These are phyloP conservation scores for Fusarium cicatricum DNA, from an alignment of 2,329 filamentous ascomycete species.

Conservation along the genomic window DNA sequence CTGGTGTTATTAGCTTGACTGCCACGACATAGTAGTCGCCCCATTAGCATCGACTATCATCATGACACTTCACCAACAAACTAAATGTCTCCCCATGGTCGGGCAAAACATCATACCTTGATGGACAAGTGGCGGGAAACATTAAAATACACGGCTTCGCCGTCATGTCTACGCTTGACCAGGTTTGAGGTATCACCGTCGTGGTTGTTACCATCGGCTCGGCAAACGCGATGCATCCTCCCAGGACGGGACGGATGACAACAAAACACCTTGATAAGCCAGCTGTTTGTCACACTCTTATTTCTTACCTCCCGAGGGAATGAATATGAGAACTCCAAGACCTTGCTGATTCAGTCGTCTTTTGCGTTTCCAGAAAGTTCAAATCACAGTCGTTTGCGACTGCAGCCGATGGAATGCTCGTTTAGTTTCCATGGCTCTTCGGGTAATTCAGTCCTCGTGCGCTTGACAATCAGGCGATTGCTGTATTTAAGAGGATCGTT, in stretches of 20 bases:
- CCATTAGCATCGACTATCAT: neutral
- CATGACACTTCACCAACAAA: neutral
- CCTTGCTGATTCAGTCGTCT: neutral
- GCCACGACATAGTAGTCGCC: neutral
- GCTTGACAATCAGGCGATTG: constrained; percentile 16
- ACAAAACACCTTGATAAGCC: constrained; percentile 34
- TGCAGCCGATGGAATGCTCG: constrained; percentile 13
- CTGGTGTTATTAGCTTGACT: no score
- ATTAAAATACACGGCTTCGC: neutral
- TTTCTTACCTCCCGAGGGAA: neutral
- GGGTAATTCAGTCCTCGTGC: constrained; percentile 4
- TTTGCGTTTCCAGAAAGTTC: neutral
- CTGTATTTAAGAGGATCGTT: neutral
- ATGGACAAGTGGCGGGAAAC: constrained; percentile 3
- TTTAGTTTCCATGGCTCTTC: neutral
- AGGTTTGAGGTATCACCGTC: constrained; percentile 6
- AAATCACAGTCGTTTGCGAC: constrained; percentile 20
- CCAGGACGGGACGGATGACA: constrained; percentile 17
- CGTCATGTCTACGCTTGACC: neutral
- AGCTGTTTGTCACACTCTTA: neutral
- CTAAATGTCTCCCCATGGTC: neutral
- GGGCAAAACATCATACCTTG: neutral
- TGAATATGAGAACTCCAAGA: neutral
- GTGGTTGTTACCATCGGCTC: constrained; percentile 19
- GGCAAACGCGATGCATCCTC: constrained; percentile 20